These are phyloP conservation scores for Cryomyces minteri DNA, from an alignment of 495 filamentous ascomycete species.

Conservation along the genomic window DNA sequence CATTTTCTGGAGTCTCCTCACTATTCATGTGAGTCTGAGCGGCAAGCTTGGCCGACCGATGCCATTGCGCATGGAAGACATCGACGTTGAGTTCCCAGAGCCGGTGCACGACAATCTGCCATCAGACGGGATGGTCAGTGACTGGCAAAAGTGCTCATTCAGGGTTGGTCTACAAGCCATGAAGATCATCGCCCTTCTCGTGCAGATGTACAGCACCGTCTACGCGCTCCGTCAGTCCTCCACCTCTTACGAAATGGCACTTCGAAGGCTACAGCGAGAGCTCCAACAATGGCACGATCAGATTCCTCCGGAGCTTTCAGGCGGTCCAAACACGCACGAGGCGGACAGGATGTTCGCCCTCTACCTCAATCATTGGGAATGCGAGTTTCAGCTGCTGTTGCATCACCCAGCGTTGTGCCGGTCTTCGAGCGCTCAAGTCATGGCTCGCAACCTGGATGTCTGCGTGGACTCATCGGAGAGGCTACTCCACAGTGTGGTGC, in stretches of 20 bases:
- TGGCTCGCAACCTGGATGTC: constrained; percentile 43
- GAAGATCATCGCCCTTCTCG: constrained; percentile 38
- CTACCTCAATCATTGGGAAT: constrained; percentile 26
- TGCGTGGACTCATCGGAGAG: constrained; percentile 47
- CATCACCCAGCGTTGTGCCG: constrained; percentile 55
- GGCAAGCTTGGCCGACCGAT: constrained; percentile 62
- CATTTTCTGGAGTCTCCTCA: constrained; percentile 51
- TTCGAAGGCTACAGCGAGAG: constrained; percentile 42
- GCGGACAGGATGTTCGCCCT: constrained; percentile 29
- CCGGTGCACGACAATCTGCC: constrained; percentile 47
- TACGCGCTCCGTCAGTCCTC: constrained; percentile 43
- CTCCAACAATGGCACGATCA: constrained; percentile 34
- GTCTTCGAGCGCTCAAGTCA: constrained; percentile 37
- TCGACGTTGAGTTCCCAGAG: constrained; percentile 58
- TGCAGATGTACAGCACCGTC: constrained; percentile 53
- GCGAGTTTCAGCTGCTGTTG: constrained; percentile 33
- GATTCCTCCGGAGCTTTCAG: constrained; percentile 34
- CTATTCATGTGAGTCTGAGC: constrained; percentile 44
- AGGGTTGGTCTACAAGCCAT: constrained; percentile 42
- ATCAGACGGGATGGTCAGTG: constrained; percentile 28
- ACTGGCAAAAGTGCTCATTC: constrained; percentile 39
- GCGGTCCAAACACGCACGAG: constrained; percentile 24
- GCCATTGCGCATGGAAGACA: constrained; percentile 48
- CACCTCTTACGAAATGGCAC: constrained; percentile 38
- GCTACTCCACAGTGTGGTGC: constrained; percentile 39